phyloP scores from a whole-genome alignment of 208 protist genomes.

The Angomonas ambiguus region DNA sequence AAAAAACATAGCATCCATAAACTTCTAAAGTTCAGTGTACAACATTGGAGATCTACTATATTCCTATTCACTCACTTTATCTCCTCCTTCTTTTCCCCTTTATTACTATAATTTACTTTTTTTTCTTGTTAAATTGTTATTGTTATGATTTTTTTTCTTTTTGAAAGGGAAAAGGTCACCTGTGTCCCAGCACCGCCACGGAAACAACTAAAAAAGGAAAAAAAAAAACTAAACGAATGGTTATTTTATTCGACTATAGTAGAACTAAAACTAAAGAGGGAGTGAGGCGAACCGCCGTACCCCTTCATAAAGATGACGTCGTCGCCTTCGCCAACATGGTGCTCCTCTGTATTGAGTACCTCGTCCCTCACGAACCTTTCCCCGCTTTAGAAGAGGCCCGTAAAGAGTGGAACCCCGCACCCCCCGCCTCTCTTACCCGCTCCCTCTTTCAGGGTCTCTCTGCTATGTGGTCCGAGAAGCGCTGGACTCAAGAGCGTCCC shows the following conservation, averaged over 20 bases:
- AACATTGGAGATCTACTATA: neutral
- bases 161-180: too few species aligned
- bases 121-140: neutral
- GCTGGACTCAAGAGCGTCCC: neutral
- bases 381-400: neutral
- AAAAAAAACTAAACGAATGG: neutral
- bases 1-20: neutral
- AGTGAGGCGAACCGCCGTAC: neutral
- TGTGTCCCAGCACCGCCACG: too few species aligned
- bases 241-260: too few species aligned
- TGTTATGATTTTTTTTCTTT: constrained; percentile 7
- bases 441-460: neutral
- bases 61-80: neutral
- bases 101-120: neutral
- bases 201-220: too few species aligned
- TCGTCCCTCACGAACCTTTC: neutral
- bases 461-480: neutral
- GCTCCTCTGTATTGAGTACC: neutral
- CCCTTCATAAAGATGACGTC: neutral
- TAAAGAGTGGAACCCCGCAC: neutral
- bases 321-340: neutral
- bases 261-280: too few species aligned
- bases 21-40: neutral
- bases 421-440: constrained; percentile 9
- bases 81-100: constrained; percentile 3